Conservation (phyloP, 2,329 filamentous ascomycete species). For the Botrytis cinerea region DNA sequence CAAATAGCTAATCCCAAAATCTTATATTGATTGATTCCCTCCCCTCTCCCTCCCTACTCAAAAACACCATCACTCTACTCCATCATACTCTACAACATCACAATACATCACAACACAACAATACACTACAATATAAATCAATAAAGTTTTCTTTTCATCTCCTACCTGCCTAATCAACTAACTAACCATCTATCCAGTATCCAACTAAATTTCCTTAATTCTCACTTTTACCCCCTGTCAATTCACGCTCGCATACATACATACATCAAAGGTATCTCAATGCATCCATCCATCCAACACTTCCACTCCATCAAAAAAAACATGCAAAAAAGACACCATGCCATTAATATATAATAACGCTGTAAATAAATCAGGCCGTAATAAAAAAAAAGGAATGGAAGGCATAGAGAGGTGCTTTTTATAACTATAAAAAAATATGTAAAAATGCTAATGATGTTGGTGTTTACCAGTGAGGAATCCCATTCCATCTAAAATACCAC, state of each 20-base stretch:
- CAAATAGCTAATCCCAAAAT: too few species aligned
- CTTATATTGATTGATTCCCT: too few species aligned
- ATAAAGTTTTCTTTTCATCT: neutral
- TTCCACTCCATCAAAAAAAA: neutral
- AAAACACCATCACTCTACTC: too few species aligned
- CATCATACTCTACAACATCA: too few species aligned
- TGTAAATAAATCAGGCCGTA: neutral
- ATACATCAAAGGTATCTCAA: neutral
- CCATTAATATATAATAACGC: neutral
- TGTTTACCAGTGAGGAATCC: neutral
- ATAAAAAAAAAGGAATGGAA: neutral
- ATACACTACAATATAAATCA: too few species aligned
- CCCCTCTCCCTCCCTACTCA: too few species aligned
- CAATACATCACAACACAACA: too few species aligned
- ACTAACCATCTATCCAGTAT: neutral
- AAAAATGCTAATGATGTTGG: neutral
- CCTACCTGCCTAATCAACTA: neutral
- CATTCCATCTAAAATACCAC: neutral
- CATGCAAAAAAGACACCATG: neutral
- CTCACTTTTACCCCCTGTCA: neutral
- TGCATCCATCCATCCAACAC: too few species aligned
- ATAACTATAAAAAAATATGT: neutral
- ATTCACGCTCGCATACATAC: neutral
- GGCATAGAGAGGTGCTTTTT: neutral
- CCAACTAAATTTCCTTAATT: neutral